Conservation (phyloP, 768 basidiomycete genomes). For the Hericium erinaceus region DNA sequence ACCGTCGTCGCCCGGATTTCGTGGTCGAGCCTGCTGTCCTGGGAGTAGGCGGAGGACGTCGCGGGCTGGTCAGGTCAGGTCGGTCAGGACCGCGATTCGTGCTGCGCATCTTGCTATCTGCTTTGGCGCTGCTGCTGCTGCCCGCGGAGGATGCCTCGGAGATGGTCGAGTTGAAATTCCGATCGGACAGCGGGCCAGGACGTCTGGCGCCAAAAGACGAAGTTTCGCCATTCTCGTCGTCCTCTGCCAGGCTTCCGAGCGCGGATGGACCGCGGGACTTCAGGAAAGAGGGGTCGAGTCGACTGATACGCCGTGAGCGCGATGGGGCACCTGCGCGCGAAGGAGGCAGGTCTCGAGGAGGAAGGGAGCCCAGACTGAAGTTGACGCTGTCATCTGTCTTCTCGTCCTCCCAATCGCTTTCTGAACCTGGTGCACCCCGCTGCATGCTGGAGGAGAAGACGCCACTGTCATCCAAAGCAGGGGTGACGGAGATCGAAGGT, state of each 20-base stretch:
- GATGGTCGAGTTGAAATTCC: constrained; percentile 47
- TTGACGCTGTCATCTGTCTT: constrained; percentile 72
- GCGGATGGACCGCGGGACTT: constrained; percentile 38
- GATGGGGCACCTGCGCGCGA: constrained; percentile 5
- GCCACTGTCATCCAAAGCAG: constrained; percentile 28
- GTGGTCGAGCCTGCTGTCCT: constrained; percentile 23
- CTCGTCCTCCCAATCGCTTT: constrained; percentile 89
- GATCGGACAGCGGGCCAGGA: constrained; percentile 47
- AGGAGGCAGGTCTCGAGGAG: constrained; percentile 8
- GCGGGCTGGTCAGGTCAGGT: constrained; percentile 33
- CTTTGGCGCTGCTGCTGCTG: constrained; percentile 18
- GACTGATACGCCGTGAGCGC: constrained; percentile 40
- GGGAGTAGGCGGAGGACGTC: constrained; percentile 43
- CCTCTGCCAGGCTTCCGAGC: constrained; percentile 61
- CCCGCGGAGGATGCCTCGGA: constrained; percentile 22
- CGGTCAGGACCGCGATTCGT: constrained; percentile 26
- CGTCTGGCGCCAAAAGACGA: constrained; percentile 21
- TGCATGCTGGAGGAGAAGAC: constrained; percentile 28
- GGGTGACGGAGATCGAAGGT: constrained; percentile 20
- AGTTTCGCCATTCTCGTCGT: constrained; percentile 42
- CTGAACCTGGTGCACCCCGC: constrained; percentile 40
- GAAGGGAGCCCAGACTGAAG: constrained; percentile 36
- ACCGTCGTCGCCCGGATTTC: constrained; percentile 47
- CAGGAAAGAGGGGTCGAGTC: constrained; percentile 63
- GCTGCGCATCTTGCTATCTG: constrained; percentile 16